Conservation (phyloP, 805 yeast genomes). For the Teunomyces cretensis region DNA sequence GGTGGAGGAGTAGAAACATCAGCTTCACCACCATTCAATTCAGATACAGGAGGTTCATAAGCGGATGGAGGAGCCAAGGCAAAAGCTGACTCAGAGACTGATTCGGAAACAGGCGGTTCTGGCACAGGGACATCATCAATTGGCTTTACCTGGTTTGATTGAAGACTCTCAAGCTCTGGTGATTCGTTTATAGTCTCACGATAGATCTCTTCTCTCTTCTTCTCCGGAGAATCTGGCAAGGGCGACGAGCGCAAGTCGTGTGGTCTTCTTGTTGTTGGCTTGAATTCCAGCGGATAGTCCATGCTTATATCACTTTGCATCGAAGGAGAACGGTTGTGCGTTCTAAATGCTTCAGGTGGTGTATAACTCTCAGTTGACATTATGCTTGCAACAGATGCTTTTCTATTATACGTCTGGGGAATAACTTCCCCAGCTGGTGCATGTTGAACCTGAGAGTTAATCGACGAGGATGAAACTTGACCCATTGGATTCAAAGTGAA, state of each 20-base stretch:
- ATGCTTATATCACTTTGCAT: constrained; percentile 32
- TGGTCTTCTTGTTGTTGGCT: constrained; percentile 11
- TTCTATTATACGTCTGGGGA: constrained; percentile 11
- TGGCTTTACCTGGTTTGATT: not conserved
- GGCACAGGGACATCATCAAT: not conserved
- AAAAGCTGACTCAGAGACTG: not conserved
- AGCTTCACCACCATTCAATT: not conserved
- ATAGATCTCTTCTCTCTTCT: constrained; percentile 5
- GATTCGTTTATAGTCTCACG: constrained; percentile 15
- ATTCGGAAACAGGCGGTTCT: not conserved
- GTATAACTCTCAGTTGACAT: constrained; percentile 19
- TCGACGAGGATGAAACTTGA: constrained; percentile 19
- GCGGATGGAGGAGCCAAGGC: not conserved
- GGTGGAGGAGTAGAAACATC: constrained; percentile 10
- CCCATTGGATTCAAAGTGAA: constrained; percentile 10
- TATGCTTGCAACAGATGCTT: constrained; percentile 22
- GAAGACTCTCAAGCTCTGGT: constrained; percentile 7
- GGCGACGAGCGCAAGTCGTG: not conserved
- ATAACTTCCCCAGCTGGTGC: not conserved
- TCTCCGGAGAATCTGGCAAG: not conserved
- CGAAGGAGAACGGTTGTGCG: constrained; percentile 26
- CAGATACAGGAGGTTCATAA: not conserved
- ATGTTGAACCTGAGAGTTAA: constrained; percentile 13
- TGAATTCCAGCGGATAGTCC: constrained; percentile 30
- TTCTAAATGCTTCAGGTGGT: constrained; percentile 11